Percentiles rank a stretch among this genome's conserved stretches.
These are phyloP conservation scores for Penicillium sp. DNA, from an alignment of 2,329 filamentous ascomycete genomes.

Conservation along the genomic window DNA sequence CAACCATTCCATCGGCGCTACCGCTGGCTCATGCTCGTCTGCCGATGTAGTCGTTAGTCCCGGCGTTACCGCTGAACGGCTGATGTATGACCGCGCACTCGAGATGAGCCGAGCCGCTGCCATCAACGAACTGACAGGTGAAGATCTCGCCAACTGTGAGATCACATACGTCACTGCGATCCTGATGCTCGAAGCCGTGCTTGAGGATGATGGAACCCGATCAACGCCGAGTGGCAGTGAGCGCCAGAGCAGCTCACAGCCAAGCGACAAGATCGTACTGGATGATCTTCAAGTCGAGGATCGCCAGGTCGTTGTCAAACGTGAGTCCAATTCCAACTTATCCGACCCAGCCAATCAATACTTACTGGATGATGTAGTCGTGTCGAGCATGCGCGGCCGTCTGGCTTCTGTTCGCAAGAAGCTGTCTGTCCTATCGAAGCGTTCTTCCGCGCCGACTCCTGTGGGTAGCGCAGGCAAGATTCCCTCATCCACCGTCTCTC, in stretches of 20 bases:
- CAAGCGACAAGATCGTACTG: constrained; percentile 39
- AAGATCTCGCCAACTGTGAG: constrained; percentile 84
- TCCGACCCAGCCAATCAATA: background rate
- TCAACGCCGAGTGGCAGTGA: constrained; percentile 26
- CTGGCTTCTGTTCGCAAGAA: constrained; percentile 52
- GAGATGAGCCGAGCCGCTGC: constrained; percentile 96
- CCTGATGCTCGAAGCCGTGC: constrained; percentile 88
- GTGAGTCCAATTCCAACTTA: constrained; percentile 39
- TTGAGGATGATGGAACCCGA: constrained; percentile 73
- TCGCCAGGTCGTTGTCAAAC: constrained; percentile 51
- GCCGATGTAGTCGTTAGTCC: constrained; percentile 81
- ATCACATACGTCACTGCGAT: constrained; percentile 92
- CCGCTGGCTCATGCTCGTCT: constrained; percentile 62
- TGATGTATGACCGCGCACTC: constrained; percentile 96
- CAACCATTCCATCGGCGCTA: constrained; percentile 67
- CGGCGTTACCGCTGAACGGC: constrained; percentile 89
- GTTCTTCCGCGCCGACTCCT: constrained; percentile 42
- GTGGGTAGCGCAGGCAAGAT: constrained; percentile 31
- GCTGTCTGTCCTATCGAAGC: constrained; percentile 50
- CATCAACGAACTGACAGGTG: constrained; percentile 92
- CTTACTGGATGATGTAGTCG: constrained; percentile 36
- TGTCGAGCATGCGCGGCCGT: constrained; percentile 52
- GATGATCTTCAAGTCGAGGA: constrained; percentile 51
- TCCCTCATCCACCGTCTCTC: constrained; percentile 32
- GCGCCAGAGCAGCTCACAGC: constrained; percentile 28